Evolutionary conservation across 139 green algal genomes (phyloP), one percentile per base, ranked within the genome.

Genomic region (Chlorella vulgaris): DNA sequence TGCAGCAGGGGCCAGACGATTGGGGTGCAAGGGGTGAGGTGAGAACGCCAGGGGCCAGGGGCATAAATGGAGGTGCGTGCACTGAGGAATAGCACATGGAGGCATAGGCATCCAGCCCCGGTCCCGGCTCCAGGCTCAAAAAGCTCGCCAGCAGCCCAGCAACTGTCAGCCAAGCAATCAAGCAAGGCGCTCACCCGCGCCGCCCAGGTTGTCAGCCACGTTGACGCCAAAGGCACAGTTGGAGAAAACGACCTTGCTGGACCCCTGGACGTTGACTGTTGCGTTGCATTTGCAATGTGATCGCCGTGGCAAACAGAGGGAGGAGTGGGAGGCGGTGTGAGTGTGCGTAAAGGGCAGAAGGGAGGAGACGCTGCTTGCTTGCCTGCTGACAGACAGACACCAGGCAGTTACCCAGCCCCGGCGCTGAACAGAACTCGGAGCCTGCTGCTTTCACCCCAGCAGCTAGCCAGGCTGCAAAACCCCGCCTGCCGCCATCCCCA

Each of bases 181-280:
- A 24, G 7, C 33, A 38, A 18, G n/a, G 3, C 6, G 31, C 29
- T 51, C 24, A 36, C 50, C 50, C 13, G 74, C 74, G 13, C 74
- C 74, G 38, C 74, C 74, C 74, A 80, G 18, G 38, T 60, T 58
- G 81, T 87, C 83, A 2, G 83, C 83, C 3, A 35, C 35, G 70
- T 87, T 87, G 13, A 87, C 63, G 3, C 70, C 71, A 70, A 87
- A 87, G 6, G 62, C 26, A 60, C 83, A 87, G 69, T 84, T 69
- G 28, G 51, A 74, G 60, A 87, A 87, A 33, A 33, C 28, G 38
- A 87, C 33, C 71, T 87, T 74, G 29, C 39, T 33, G 24, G 42
- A 28, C n/a, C 77, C 77, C 69, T 66, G 79, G 15, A 87, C 62
- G 36, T 76, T 69, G 31, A 83, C 77, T 83, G 77, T 31, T 10